Base-by-base conservation (phyloP, 1,284 basidiomycete species). In the Inonotus obliquus region DNA sequence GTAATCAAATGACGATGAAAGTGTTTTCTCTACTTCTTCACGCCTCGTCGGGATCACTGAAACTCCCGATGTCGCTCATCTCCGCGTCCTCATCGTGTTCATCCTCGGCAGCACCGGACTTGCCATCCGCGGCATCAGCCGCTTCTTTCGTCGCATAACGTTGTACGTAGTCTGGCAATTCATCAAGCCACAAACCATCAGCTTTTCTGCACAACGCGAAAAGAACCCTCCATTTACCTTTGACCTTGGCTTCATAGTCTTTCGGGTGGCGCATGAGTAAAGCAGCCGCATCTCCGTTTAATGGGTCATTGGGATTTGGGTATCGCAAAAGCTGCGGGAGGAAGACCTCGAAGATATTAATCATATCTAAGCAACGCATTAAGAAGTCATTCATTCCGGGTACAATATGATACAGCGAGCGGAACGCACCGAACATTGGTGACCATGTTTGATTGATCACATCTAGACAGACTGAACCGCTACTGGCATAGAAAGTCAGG, bases 391-490 rank as follows among this genome's bases (percentile, higher is more conserved):
- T 14, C 45, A 57, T 59, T 41, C 54, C 35, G 47, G 32, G 57
- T 44, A 38, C 51, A 60, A 41, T 41, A 54, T n/a, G 25, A 60
- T 17, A 44, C 32, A n/a, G 17, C 41, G 23, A 25, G 23, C 25
- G 73, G 62, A 25, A 69, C 82, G 63, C 73, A 94, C 94, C 94
- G 73, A 96, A 98, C 96, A 98, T 98, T 1, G 95, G 96, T 37
- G 95, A 97, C 96, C 95, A 98, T n/a, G 95, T 97, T 77, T 96
- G 94, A 73, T 97, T 97, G 74, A 97, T 97, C 37, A 97, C 95
- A 76, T 97, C 95, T 67, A 98, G 78, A 75, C 95, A 98, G 48
- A 98, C 95, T 17, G 94, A 96, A 57, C 94, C 94, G 70, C 93
- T 95, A 71, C 94, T 95, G 47, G 74, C 60, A 63, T 66, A 39